phyloP scores from a whole-genome alignment of 345 rosid species.

The Linum usitatissimum region DNA sequence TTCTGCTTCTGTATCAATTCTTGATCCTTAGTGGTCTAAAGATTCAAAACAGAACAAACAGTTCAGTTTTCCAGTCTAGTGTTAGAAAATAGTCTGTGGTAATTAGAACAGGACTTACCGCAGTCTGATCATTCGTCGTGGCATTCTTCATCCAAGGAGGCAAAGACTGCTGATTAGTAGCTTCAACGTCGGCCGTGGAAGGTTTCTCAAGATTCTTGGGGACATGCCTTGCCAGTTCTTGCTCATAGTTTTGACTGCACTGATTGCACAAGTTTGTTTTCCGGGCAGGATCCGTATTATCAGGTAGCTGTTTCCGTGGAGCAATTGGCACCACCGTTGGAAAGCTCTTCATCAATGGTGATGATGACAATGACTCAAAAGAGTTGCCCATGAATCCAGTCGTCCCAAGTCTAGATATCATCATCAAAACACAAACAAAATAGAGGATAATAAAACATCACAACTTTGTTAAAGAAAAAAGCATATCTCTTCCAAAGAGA shows the following conservation, averaged over 20 bases:
- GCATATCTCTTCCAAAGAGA: background rate
- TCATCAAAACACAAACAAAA: background rate
- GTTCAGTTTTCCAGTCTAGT: background rate
- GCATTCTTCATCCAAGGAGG: constrained; percentile 81
- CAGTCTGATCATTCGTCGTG: constrained; percentile 31
- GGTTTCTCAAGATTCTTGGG: constrained; percentile 33
- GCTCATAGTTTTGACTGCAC: constrained; percentile 54
- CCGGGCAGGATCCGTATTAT: constrained; percentile 39
- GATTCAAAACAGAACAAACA: background rate
- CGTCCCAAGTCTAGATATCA: constrained; percentile 37
- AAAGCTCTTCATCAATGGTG: constrained; percentile 46
- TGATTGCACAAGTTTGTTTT: constrained; percentile 49
- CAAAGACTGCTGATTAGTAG: constrained; percentile 27
- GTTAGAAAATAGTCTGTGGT: background rate
- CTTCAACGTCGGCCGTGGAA: constrained; percentile 33
- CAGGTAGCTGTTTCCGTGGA: constrained; percentile 26
- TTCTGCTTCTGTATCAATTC: constrained; percentile 38
- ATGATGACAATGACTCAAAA: constrained; percentile 43
- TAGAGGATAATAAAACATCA: background rate
- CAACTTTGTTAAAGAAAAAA: background rate
- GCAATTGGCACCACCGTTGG: constrained; percentile 23
- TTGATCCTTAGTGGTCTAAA: constrained; percentile 47
- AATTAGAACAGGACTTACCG: constrained; percentile 18
- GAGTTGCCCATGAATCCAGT: constrained; percentile 49
- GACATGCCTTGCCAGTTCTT: constrained; percentile 42